Percentiles rank a stretch among this genome's conserved stretches.
Conservation (phyloP, 2,329 filamentous ascomycete genomes). For the Pseudogymnoascus sp. region DNA sequence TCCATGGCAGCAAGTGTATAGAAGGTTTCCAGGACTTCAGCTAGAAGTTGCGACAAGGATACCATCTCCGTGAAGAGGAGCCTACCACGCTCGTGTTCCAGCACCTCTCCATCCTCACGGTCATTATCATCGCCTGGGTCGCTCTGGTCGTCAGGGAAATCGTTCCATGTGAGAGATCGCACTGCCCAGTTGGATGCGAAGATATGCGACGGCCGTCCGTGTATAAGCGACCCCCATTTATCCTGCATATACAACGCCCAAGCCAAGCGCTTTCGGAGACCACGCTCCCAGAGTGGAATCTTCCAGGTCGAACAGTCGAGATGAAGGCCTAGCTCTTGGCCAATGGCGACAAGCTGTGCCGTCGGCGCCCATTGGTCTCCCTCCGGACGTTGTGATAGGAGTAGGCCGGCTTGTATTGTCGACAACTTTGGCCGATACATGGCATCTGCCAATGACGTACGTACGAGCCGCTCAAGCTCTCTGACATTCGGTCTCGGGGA, state of each 20-base stretch:
- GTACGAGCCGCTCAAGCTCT: conserved; percentile 66
- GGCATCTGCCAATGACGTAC: conserved; percentile 65
- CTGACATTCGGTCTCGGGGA: conserved; percentile 64
- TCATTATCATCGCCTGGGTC: conserved; percentile 56
- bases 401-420: conserved; percentile 68
- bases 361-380: conserved; percentile 79
- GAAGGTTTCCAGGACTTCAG: conserved; percentile 76
- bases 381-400: conserved; percentile 68
- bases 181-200: conserved; percentile 71
- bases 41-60: conserved; percentile 65
- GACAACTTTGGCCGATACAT: conserved; percentile 78
- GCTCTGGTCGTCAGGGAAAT: conserved; percentile 68
- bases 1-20: conserved; percentile 74
- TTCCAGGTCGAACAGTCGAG: conserved; percentile 83
- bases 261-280: conserved; percentile 74
- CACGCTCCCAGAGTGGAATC: conserved; percentile 81
- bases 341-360: conserved; percentile 78
- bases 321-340: conserved; percentile 81
- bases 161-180: conserved; percentile 52
- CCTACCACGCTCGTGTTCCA: conserved; percentile 60
- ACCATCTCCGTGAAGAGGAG: conserved; percentile 71
- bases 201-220: conserved; percentile 76
- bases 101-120: conserved; percentile 34
- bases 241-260: conserved; percentile 95
- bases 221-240: conserved; percentile 81